Evolutionary conservation across 2,329 filamentous ascomycete genomes (phyloP).

Genomic region (Rutstroemia sp.): DNA sequence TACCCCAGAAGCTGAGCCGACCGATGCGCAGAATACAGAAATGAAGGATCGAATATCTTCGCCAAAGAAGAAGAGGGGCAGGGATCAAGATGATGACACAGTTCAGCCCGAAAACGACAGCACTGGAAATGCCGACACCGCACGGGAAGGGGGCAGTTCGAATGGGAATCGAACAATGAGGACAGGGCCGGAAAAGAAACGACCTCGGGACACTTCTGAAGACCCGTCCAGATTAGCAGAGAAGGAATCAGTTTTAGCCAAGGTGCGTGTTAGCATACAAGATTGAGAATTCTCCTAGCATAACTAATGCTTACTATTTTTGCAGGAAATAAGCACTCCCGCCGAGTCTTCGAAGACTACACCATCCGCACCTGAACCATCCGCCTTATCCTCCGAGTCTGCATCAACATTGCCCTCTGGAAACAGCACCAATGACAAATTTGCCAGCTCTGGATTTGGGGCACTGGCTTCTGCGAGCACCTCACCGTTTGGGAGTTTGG

Average conservation of each 20-base stretch:
- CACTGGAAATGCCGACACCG: conserved; percentile 31
- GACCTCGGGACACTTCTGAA: conserved; percentile 42
- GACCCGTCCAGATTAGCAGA: conserved; percentile 19
- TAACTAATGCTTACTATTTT: conserved; percentile 3
- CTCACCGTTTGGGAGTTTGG: conserved; percentile 57
- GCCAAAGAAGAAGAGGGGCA: conserved; percentile 56
- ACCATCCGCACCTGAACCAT: conserved; percentile 7
- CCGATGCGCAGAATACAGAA: conserved; percentile 33
- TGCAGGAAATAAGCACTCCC: conserved; percentile 10
- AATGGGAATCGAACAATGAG: conserved; percentile 31
- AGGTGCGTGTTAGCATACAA: conserved; percentile 12
- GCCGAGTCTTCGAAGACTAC: conserved; percentile 5
- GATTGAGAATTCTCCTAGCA: background rate
- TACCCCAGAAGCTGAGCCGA: conserved; percentile 30
- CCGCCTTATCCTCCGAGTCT: conserved; percentile 10
- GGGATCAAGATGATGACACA: conserved; percentile 37
- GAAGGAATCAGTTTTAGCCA: conserved; percentile 15
- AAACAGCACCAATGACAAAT: conserved; percentile 32
- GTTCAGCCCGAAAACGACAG: conserved; percentile 31
- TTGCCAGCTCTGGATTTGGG: conserved; percentile 61
- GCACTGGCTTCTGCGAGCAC: conserved; percentile 52
- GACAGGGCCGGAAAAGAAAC: conserved; percentile 59
- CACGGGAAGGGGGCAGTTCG: conserved; percentile 35
- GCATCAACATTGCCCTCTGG: conserved; percentile 17
- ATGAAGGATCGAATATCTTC: conserved; percentile 46